Conservation (phyloP, 2,329 filamentous ascomycete species). For the Microsporum audouinii region DNA sequence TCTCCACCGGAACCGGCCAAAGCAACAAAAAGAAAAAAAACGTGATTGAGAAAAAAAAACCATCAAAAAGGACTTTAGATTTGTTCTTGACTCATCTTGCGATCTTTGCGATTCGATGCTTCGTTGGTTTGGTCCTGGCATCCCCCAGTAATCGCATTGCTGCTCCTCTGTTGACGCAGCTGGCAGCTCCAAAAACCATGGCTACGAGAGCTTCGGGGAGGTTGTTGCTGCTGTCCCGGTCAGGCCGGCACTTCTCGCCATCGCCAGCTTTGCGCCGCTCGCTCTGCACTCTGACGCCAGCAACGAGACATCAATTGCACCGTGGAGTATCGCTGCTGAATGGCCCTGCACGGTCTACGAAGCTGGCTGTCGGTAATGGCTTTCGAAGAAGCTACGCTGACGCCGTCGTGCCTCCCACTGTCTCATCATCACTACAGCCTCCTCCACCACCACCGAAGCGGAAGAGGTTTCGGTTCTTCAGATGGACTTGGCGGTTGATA, state of each 20-base stretch:
- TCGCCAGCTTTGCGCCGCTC: not conserved
- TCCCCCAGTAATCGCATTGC: not conserved
- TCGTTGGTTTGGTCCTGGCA: not conserved
- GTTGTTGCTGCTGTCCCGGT: conserved; percentile 9
- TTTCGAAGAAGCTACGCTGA: conserved; percentile 44
- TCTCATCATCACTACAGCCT: conserved; percentile 21
- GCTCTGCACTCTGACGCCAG: not conserved
- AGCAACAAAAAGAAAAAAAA: not conserved
- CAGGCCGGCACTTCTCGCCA: conserved; percentile 8
- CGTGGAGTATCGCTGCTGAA: not conserved
- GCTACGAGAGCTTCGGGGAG: not conserved
- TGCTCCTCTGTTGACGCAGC: conserved; percentile 1
- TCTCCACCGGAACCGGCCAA: conserved; percentile 4
- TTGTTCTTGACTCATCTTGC: not conserved
- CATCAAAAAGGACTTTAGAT: not conserved
- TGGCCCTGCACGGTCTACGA: conserved; percentile 12
- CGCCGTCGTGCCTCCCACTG: conserved; percentile 33
- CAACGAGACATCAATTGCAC: conserved; percentile 9
- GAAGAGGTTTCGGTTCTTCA: conserved; percentile 57
- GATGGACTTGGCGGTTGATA: conserved; percentile 72
- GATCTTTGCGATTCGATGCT: not conserved
- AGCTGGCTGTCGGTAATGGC: conserved; percentile 22
- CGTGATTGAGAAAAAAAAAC: conserved; percentile 3
- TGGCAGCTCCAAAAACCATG: not conserved
- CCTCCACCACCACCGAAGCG: conserved; percentile 31